Evolutionary conservation across 805 yeast genomes (phyloP), one percentile per base, ranked within the genome.

Genomic region (Clavispora vitiphila): DNA sequence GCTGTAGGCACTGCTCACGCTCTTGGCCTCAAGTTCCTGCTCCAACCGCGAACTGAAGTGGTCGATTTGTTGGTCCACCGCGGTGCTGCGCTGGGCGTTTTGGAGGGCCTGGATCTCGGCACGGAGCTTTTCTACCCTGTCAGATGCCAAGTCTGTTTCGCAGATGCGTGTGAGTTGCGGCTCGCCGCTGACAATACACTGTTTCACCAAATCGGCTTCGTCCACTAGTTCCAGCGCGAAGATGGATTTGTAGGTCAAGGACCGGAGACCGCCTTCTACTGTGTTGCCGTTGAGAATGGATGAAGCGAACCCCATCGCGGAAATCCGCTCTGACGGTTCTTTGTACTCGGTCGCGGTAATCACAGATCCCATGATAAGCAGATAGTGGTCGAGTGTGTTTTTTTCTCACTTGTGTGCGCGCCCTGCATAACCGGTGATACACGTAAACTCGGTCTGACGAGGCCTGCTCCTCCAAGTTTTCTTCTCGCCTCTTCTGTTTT

Each of bases 161-260:
- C 37, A 37, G 34, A 63, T 47, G 14, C 53, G 47, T 38, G 43
- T 42, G 40, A 37, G 44, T 34, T 26, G 32, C 22, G 34, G 49
- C 25, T 46, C 50, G 8, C 36, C 48, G 24, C 40, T 51, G 25
- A 64, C 52, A 7, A 69, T 42, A 1, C 58, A 53, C 20, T 55
- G 49, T 21, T 64, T 55, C 48, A 67, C 58, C 51, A 60, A 52
- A 40, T 65, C 69, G 34, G 57, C 47, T 38, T 60, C 63, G 37
- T 69, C 73, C 18, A 65, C 65, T 30, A 60, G 60, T 38, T 57
- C 55, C 31, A 63, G 63, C 38, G 67, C 65, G 21, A 56, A 62
- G 15, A 67, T 58, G 4, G 73, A 61, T 46, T 69, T 69, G 53
- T 65, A 69, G 3, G 74, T 67, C 41, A 69, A 55, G 3, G 71